Conservation (phyloP, 495 filamentous ascomycete genomes). For the Filosporella fistucella region DNA sequence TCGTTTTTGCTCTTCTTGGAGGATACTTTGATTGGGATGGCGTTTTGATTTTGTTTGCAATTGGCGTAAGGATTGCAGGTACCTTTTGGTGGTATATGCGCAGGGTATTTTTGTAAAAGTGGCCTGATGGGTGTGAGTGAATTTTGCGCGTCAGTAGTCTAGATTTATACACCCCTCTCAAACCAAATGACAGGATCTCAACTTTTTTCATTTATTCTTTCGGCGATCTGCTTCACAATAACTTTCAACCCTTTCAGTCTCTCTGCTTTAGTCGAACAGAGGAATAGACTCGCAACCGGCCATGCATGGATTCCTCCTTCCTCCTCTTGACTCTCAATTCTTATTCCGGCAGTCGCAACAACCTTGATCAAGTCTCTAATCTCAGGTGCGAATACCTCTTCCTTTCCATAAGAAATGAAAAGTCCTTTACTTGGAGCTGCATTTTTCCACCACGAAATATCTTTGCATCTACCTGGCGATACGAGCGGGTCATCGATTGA, state of each 20-base stretch:
- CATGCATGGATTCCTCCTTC: slow-evolving; percentile 67
- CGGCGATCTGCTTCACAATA: slow-evolving; percentile 34
- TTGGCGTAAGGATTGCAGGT: no score
- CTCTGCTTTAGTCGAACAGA: slow-evolving; percentile 49
- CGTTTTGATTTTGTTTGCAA: no score
- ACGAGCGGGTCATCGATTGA: slow-evolving; percentile 47
- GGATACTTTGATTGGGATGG: no score
- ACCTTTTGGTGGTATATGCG: no score
- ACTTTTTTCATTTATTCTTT: no score
- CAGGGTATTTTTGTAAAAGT: no score
- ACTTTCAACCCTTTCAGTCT: slow-evolving; percentile 51
- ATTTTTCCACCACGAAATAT: slow-evolving; percentile 55
- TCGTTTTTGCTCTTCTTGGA: no score
- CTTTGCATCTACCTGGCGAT: slow-evolving; percentile 63
- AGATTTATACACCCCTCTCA: no score
- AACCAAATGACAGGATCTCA: no score
- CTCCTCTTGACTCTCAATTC: slow-evolving; percentile 44
- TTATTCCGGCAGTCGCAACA: slow-evolving; percentile 40
- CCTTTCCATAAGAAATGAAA: slow-evolving; percentile 59
- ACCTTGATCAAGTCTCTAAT: slow-evolving; percentile 46
- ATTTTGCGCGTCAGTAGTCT: no score
- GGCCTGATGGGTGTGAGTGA: no score
- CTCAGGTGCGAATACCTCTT: slow-evolving; percentile 67
- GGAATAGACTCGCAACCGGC: slow-evolving; percentile 69
- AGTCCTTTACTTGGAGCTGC: slow-evolving; percentile 56